A percentile compares a stretch with the other conserved stretches of the same genome.
Conservation (phyloP, 331 rosid genomes). For the Prunus yedoensis region DNA sequence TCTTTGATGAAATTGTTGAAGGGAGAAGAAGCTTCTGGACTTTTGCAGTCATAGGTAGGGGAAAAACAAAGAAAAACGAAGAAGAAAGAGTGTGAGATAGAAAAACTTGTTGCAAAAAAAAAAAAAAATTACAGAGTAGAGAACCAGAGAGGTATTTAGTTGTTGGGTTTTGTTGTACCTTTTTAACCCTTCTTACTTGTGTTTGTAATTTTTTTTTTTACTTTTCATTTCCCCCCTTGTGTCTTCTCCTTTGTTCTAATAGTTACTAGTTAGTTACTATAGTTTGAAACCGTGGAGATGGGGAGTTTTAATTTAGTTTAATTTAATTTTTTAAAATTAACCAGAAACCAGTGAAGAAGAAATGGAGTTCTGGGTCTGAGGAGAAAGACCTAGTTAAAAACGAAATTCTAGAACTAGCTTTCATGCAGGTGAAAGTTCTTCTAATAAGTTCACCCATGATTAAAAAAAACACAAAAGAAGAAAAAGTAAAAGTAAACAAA, state of each 20-base stretch:
- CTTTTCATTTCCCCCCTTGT: not conserved
- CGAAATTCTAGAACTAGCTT: no score
- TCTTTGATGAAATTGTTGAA: conserved; percentile 96
- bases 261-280: conserved; percentile 10
- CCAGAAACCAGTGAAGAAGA: not conserved
- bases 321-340: no score
- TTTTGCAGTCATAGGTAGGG: conserved; percentile 86
- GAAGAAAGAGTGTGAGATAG: conserved; percentile 3
- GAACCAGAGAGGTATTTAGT: conserved; percentile 28
- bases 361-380: not conserved
- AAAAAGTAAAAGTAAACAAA: conserved; percentile 1
- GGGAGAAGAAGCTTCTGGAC: conserved; percentile 97
- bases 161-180: conserved; percentile 47
- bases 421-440: not conserved
- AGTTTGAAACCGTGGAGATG: conserved; percentile 24
- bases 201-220: not conserved
- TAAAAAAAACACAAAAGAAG: conserved; percentile 14
- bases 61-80: not conserved
- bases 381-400: not conserved
- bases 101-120: conserved; percentile 10
- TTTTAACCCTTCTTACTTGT: conserved; percentile 35
- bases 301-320: not conserved
- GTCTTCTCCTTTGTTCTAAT: conserved; percentile 1
- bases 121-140: conserved; percentile 14
- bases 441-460: not conserved